A percentile compares a stretch with the other conserved stretches of the same genome.
Evolutionary conservation across 768 basidiomycete species (phyloP).

Genomic region (Lactarius pseudohatsudake): DNA sequence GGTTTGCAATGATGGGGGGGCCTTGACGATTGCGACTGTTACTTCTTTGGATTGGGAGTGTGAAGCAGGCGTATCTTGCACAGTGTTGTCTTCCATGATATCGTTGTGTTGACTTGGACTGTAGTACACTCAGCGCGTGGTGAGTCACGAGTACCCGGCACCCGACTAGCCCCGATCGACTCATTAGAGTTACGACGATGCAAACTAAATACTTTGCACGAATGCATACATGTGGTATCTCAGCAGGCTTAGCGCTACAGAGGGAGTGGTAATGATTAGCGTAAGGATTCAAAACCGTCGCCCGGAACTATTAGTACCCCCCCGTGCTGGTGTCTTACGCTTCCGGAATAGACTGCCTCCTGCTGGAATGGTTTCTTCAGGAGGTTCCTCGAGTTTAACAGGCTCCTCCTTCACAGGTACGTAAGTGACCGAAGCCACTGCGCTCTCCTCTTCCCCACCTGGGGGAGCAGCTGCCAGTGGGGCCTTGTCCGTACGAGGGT

Average conservation of each 20-base stretch:
- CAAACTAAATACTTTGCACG: not conserved
- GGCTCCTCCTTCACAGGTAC: slow-evolving; percentile 16
- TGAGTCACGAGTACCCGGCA: slow-evolving; percentile 7
- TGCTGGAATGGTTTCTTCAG: slow-evolving; percentile 2
- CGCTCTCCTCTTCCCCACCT: not conserved
- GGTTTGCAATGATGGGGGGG: not conserved
- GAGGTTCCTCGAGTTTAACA: slow-evolving; percentile 21
- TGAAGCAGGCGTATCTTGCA: not conserved
- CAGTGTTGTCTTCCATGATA: not conserved
- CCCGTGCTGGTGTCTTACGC: slow-evolving; percentile 24
- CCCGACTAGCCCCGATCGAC: not conserved
- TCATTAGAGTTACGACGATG: not conserved
- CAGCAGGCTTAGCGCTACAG: not conserved
- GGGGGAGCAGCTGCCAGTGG: too few species aligned
- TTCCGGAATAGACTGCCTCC: slow-evolving; percentile 27
- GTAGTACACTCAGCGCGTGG: not conserved
- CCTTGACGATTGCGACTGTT: not conserved
- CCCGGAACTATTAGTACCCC: slow-evolving; percentile 21
- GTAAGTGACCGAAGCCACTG: not conserved
- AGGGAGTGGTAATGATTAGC: not conserved
- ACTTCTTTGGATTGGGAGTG: not conserved
- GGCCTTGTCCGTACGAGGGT: not conserved
- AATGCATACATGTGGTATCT: not conserved
- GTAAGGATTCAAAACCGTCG: slow-evolving; percentile 18
- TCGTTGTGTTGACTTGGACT: not conserved